Base-by-base conservation (phyloP, 2,329 filamentous ascomycete genomes). In the Neoscytalidium dimidiatum region DNA sequence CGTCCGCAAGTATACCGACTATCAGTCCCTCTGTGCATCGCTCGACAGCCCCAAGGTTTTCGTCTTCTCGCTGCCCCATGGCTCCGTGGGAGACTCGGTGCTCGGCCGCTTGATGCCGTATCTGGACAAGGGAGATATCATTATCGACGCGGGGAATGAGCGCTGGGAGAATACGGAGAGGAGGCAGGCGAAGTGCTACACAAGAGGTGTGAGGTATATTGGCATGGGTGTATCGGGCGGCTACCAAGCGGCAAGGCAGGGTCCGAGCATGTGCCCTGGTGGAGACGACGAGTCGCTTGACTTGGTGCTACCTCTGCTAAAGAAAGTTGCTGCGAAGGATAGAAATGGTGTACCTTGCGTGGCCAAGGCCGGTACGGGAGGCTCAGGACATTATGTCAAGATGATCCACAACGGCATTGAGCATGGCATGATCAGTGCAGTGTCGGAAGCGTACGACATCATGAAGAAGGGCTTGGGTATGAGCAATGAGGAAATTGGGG, bases 361-460 rank as follows among this genome's bases (percentile, higher is more conserved):
- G 0, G 84, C 79, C 0, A 80, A 82, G 28, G 81, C 89, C 52
- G 89, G 89, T 0, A 83, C 84, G 1, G 85, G 85, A 0, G 88
- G 89, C 1, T 83, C 85, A 1, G 89, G 89, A 0, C 89, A 92
- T 73, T 92, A 88, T 70, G 87, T 91, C 44, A 92, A 92, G 79
- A 92, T 91, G 88, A 83, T 91, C 3, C 89, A 92, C 72, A 91
- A 92, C 68, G 89, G 88, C 1, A 91, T 92, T 66, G 89, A 92
- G 72, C 88, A 90, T 67, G 89, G 88, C 1, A 90, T 92, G 85
- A 85, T 92, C 79, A 85, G 84, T 62, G 81, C 84, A 0, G 81
- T 90, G 5, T 84, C 84, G 14, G 89, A 92, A 73, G 85, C 85
- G 2, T 92, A 88, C 87, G 81, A 81, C 0, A 81, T 90, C 33